Evolutionary conservation across 1,284 basidiomycete species (phyloP).

Genomic region (Trametes pubescens): DNA sequence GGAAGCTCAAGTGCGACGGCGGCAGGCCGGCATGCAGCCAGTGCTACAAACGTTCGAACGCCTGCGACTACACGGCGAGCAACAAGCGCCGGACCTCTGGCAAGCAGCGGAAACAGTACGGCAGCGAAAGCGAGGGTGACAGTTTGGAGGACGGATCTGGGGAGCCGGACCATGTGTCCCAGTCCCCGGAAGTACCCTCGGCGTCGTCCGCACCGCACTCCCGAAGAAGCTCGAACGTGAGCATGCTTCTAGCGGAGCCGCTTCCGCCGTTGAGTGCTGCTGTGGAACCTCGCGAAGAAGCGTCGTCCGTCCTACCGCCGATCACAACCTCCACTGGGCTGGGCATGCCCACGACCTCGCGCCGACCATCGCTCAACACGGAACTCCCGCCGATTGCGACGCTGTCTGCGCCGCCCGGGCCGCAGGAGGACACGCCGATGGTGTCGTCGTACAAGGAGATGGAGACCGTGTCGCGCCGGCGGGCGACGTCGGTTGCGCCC

Average conservation of each 20-base stretch:
- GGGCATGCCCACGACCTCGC: conserved; percentile 23
- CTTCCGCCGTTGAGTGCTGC: conserved; percentile 40
- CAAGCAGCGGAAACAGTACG: conserved; percentile 59
- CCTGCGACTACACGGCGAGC: conserved; percentile 81
- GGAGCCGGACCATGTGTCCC: conserved; percentile 59
- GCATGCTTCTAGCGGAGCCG: conserved; percentile 44
- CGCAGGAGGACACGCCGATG: conserved; percentile 27
- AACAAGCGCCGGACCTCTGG: conserved; percentile 72
- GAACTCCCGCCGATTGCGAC: conserved; percentile 78
- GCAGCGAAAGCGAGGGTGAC: conserved; percentile 56
- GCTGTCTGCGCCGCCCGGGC: conserved; percentile 49
- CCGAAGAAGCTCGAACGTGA: conserved; percentile 66
- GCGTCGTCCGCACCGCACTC: conserved; percentile 58
- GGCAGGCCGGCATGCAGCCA: conserved; percentile 80
- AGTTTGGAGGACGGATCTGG: conserved; percentile 54
- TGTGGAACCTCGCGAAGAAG: conserved; percentile 38
- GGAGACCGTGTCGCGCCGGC: conserved; percentile 46
- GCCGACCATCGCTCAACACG: conserved; percentile 40
- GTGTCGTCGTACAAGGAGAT: conserved; percentile 31
- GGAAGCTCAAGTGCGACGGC: conserved; percentile 86
- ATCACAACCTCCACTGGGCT: conserved; percentile 33
- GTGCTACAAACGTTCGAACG: conserved; percentile 76
- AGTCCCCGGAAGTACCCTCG: conserved; percentile 63
- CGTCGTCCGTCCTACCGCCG: conserved; percentile 39
- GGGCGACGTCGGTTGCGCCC: conserved; percentile 72